Evolutionary conservation across 129 eudicot species (phyloP), one percentile per base, ranked within the genome.

Genomic region (Centella asiatica): DNA sequence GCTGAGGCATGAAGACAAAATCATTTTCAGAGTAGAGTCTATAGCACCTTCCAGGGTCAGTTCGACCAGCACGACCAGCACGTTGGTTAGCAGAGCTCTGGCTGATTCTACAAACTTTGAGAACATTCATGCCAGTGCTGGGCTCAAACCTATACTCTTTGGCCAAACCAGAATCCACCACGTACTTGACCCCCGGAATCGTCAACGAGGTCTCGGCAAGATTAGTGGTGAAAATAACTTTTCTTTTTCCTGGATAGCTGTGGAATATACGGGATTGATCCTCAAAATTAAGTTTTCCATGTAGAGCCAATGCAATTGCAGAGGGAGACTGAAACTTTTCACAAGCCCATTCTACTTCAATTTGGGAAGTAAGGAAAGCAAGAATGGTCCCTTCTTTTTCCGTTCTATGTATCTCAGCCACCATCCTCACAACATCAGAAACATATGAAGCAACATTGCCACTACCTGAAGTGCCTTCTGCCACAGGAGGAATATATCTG

Each of bases 31-130:
- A 61, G 65, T 92, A 92, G 6, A 92, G 84, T 65, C 98, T 73
- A 53, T 79, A 92, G 73, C 98, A 92, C 48, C 59, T 75, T 45
- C 98, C 98, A 4, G 96, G 90, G 25, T 87, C 95, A 0, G 98
- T 92, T 76, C 98, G 76, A 65, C 98, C 98, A 55, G 98, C 96
- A 37, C 96, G 95, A 22, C 98, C 98, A 33, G 95, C 90, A 19
- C 98, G 83, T 63, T 87, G 98, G 53, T 87, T 80, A 50, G 96
- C 98, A 26, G 96, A 82, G 59, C 98, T 84, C 81, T 87, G 89
- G 79, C 98, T 87, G 26, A 82, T 72, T 28, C 69, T 57, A 74
- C 86, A 79, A 66, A 87, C 88, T 64, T 74, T 82, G 17, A 92
- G 77, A 62, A 92, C 86, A 60, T 87, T 92, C 90, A 87, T 92